phyloP scores from a whole-genome alignment of 2,329 filamentous ascomycete genomes.

The Cladophialophora psammophila region DNA sequence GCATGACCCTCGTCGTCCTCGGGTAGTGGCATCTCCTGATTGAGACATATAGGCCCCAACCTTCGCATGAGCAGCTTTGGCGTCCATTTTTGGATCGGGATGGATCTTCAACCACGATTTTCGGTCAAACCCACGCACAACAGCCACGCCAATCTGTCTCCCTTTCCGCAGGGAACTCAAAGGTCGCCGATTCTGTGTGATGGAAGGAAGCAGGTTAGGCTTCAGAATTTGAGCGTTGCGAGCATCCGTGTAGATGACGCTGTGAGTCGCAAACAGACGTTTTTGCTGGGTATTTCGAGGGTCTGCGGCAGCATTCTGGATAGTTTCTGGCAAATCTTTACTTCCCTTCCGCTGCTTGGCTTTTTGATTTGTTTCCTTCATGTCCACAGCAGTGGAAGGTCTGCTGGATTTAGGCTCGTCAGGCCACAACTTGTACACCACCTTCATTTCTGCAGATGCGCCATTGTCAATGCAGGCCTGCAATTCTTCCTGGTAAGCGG shows the following conservation, averaged over 20 bases:
- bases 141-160: slow-evolving; percentile 79
- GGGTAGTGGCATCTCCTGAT: slow-evolving; percentile 40
- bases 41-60: slow-evolving; percentile 40
- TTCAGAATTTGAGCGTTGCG: slow-evolving; percentile 83
- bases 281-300: slow-evolving; percentile 33
- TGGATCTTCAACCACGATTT: slow-evolving; percentile 77
- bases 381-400: slow-evolving; percentile 49
- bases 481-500: slow-evolving; percentile 92
- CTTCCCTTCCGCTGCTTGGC: slow-evolving; percentile 27
- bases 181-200: slow-evolving; percentile 81
- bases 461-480: slow-evolving; percentile 90
- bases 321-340: slow-evolving; percentile 23
- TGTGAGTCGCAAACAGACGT: slow-evolving; percentile 72
- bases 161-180: slow-evolving; percentile 86
- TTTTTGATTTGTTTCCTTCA: slow-evolving; percentile 43
- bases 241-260: slow-evolving; percentile 85
- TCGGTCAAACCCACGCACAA: slow-evolving; percentile 88
- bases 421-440: slow-evolving; percentile 83
- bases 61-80: slow-evolving; percentile 52
- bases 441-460: slow-evolving; percentile 87
- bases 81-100: slow-evolving; percentile 54
- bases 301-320: slow-evolving; percentile 37
- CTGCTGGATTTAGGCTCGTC: slow-evolving; percentile 47
- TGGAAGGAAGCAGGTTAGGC: slow-evolving; percentile 82
- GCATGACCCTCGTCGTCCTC: slow-evolving; percentile 49